phyloP scores from a whole-genome alignment of 768 basidiomycete species.

The Leccinum boreale region DNA sequence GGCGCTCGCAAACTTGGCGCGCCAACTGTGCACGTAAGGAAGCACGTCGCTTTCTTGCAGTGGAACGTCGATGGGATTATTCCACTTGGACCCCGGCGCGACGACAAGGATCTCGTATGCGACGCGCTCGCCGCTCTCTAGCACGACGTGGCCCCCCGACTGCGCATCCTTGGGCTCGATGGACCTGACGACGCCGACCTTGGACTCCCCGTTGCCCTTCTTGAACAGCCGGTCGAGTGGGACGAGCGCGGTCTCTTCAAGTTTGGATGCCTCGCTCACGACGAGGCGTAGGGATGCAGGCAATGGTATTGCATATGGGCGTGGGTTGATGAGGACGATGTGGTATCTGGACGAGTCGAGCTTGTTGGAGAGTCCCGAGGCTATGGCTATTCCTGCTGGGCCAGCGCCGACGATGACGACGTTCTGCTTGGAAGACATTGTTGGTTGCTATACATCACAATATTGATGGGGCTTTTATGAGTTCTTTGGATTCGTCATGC shows the following conservation, averaged over 20 bases:
- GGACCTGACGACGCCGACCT: slow-evolving; percentile 35
- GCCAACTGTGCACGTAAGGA: slow-evolving; percentile 32
- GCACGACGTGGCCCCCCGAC: slow-evolving; percentile 45
- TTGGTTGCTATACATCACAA: not conserved
- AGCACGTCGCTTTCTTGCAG: slow-evolving; percentile 26
- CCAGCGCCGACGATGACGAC: slow-evolving; percentile 59
- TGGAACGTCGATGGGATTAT: slow-evolving; percentile 47
- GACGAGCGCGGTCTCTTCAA: slow-evolving; percentile 46
- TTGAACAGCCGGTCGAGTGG: slow-evolving; percentile 49
- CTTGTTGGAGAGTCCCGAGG: slow-evolving; percentile 46
- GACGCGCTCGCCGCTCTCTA: slow-evolving; percentile 48
- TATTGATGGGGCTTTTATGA: not conserved
- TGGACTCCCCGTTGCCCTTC: slow-evolving; percentile 42
- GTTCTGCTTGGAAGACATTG: slow-evolving; percentile 26
- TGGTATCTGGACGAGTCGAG: slow-evolving; percentile 47
- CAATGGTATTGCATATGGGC: slow-evolving; percentile 49
- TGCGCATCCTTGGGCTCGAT: slow-evolving; percentile 35
- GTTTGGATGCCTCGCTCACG: slow-evolving; percentile 32
- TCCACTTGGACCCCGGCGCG: slow-evolving; percentile 56
- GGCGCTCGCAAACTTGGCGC: slow-evolving; percentile 32
- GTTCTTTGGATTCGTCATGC: not conserved
- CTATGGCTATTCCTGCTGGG: slow-evolving; percentile 42
- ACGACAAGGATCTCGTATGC: slow-evolving; percentile 57
- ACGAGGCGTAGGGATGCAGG: slow-evolving; percentile 52
- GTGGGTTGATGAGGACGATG: slow-evolving; percentile 52